Conservation (phyloP, 306 rosid genomes). For the Dalbergia cochinchinensis region DNA sequence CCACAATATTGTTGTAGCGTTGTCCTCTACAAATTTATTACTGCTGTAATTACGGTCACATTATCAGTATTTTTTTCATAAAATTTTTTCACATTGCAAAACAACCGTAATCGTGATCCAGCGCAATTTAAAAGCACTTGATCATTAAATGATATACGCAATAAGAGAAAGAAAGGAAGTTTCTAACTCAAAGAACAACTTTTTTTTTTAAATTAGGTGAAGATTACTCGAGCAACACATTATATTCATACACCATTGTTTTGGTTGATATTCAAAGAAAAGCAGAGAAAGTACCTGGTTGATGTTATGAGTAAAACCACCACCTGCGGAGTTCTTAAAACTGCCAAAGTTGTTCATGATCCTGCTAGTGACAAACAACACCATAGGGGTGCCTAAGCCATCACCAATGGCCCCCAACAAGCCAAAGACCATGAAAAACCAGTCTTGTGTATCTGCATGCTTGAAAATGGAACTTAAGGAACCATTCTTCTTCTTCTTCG, state of each 20-base stretch:
- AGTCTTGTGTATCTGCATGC: slow-evolving; percentile 76
- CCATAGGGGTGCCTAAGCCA: slow-evolving; percentile 70
- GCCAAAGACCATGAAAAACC: slow-evolving; percentile 67
- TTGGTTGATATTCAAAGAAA: no score
- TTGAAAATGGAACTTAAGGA: slow-evolving; percentile 70
- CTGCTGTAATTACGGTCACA: no score
- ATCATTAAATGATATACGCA: background rate
- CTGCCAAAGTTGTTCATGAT: slow-evolving; percentile 57
- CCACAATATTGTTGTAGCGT: no score
- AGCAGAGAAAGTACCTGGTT: slow-evolving; percentile 46
- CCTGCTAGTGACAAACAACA: slow-evolving; percentile 42
- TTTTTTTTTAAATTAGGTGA: no score
- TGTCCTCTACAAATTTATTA: no score
- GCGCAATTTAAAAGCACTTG: background rate
- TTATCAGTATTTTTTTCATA: no score
- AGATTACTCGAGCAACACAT: no score
- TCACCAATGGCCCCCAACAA: slow-evolving; percentile 75
- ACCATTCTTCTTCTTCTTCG: slow-evolving; percentile 52
- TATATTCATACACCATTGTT: no score
- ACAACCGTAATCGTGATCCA: no score
- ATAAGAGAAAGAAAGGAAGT: background rate
- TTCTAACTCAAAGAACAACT: background rate
- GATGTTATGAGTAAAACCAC: slow-evolving; percentile 26
- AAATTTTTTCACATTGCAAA: no score
- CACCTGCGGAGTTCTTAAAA: background rate